Conservation (phyloP, 2,329 filamentous ascomycete genomes). For the Hirsutella rhossiliensis region DNA sequence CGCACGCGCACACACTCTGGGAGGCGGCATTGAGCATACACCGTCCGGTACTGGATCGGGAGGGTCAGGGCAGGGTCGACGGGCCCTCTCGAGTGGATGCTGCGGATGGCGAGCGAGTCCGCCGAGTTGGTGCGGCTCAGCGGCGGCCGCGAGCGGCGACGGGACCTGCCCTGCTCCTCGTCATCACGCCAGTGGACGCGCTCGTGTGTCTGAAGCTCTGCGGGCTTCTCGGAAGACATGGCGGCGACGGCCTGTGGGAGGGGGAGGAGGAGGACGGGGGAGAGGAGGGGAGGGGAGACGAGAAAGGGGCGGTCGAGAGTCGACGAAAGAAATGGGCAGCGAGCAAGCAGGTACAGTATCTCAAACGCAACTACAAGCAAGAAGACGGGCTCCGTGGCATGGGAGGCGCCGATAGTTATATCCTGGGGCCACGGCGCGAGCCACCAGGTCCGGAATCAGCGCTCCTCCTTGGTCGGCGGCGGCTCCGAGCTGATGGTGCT, state of each 20-base stretch:
- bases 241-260: neutral
- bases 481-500: no score
- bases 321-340: neutral
- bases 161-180: constrained; percentile 17
- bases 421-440: no score
- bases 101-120: constrained; percentile 29
- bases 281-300: neutral
- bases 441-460: no score
- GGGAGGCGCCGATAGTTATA: no score
- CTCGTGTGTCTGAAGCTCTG: constrained; percentile 8
- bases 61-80: constrained; percentile 19
- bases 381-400: no score
- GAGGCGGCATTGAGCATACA: constrained; percentile 23
- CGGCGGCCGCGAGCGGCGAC: constrained; percentile 6
- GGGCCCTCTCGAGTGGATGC: constrained; percentile 17
- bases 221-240: constrained; percentile 7
- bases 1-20: no score
- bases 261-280: neutral
- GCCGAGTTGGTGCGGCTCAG: constrained; percentile 14
- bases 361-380: neutral
- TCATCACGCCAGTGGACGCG: constrained; percentile 26
- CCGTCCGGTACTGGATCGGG: constrained; percentile 42
- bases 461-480: no score
- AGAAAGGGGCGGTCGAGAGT: neutral
- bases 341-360: neutral